A percentile compares a stretch with the other conserved stretches of the same genome.
phyloP scores from a whole-genome alignment of 2,329 filamentous ascomycete species.

The Ophiosphaerella narmari region DNA sequence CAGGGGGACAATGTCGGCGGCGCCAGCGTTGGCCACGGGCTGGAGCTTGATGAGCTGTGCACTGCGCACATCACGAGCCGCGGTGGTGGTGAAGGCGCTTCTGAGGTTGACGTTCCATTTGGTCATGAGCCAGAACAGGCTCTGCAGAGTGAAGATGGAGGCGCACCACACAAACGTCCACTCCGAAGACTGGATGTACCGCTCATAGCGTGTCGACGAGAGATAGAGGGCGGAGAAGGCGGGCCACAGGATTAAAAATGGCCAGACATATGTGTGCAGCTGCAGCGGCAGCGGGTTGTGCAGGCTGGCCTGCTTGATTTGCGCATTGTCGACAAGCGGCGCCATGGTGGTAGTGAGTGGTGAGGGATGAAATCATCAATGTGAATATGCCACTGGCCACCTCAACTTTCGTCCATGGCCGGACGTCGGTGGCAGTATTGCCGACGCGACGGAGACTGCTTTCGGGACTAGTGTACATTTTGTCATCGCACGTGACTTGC shows the following conservation, averaged over 20 bases:
- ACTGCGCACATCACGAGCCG: slow-evolving; percentile 69
- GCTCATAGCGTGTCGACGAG: slow-evolving; percentile 80
- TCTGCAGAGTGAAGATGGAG: slow-evolving; percentile 84
- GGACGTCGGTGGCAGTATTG: no score
- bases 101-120: slow-evolving; percentile 95
- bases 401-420: no score
- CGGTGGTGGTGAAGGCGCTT: slow-evolving; percentile 78
- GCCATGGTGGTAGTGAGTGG: slow-evolving; percentile 28
- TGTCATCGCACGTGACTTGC: no score
- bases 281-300: slow-evolving; percentile 82
- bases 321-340: slow-evolving; percentile 85
- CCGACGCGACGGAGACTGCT: no score
- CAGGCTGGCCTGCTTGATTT: slow-evolving; percentile 86
- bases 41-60: slow-evolving; percentile 91
- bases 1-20: slow-evolving; percentile 83
- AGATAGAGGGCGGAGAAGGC: slow-evolving; percentile 88
- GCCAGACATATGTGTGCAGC: slow-evolving; percentile 89
- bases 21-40: slow-evolving; percentile 85
- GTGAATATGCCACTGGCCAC: no score
- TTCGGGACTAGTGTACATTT: no score
- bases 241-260: slow-evolving; percentile 90
- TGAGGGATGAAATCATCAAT: no score
- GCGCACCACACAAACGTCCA: slow-evolving; percentile 98
- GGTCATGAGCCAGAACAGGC: slow-evolving; percentile 90
- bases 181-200: slow-evolving; percentile 89